Evolutionary conservation across 225 moss, liverwort and hornwort species (phyloP).

Genomic region (Pleurozium schreberi): DNA sequence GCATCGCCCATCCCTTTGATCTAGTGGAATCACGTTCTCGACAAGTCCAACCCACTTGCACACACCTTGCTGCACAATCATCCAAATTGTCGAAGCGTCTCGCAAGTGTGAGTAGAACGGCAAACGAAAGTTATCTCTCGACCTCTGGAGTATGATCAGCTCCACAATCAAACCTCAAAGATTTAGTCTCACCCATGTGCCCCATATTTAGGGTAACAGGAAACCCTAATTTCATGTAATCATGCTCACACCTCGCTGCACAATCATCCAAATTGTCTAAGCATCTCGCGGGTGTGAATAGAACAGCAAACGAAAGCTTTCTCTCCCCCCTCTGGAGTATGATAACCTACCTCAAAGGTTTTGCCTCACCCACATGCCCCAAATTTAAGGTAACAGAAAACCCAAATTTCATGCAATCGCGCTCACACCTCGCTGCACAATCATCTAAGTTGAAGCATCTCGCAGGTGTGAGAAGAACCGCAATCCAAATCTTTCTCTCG

Average conservation of each 20-base stretch:
- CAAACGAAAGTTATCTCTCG: not conserved
- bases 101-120: not conserved
- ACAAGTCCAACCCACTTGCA: not conserved
- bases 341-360: not conserved
- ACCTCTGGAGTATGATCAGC: not conserved
- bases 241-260: not conserved
- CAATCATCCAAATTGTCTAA: not conserved
- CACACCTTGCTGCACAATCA: not conserved
- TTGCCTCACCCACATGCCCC: no score
- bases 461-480: not conserved
- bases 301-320: not conserved
- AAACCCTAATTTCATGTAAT: not conserved
- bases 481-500: not conserved
- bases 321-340: not conserved
- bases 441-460: not conserved
- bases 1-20: slow-evolving; percentile 8
- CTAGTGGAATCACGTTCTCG: not conserved
- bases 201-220: not conserved
- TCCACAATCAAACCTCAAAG: not conserved
- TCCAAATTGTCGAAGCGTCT: not conserved
- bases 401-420: not conserved
- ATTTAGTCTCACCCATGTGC: not conserved
- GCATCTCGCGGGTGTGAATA: not conserved
- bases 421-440: not conserved
- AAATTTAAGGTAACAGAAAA: not conserved